A percentile compares a stretch with the other conserved stretches of the same genome.
phyloP scores from a whole-genome alignment of 352 stramenopile species.

The Pythium graminicola region DNA sequence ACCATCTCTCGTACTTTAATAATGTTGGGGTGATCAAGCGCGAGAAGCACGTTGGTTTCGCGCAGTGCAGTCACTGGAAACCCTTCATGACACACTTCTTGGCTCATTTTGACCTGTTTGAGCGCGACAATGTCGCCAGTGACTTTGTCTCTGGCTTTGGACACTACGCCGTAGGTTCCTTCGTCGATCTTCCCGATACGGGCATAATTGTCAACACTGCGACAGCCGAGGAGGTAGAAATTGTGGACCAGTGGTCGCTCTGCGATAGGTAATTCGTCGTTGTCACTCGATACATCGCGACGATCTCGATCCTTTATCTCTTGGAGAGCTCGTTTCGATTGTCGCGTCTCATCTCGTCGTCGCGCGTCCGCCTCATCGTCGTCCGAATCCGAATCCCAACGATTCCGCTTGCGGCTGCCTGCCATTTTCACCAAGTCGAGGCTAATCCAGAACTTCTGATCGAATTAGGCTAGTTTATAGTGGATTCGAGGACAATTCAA shows the following conservation, averaged over 20 bases:
- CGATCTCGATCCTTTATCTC: not conserved
- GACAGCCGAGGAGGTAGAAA: conserved; percentile 83
- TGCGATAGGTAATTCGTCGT: not conserved
- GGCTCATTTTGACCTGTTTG: conserved; percentile 87
- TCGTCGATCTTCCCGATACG: conserved; percentile 92
- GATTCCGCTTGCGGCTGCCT: conserved; percentile 41
- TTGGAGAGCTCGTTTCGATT: not conserved
- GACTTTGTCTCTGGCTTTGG: conserved; percentile 87
- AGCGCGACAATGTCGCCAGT: conserved; percentile 91
- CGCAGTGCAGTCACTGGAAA: conserved; percentile 82
- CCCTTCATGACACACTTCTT: conserved; percentile 66
- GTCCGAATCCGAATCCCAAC: conserved; percentile 53
- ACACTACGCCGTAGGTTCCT: conserved; percentile 97
- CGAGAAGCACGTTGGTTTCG: conserved; percentile 81
- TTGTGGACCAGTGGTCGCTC: conserved; percentile 36
- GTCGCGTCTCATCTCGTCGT: not conserved
- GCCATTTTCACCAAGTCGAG: too few species aligned
- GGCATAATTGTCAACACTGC: conserved; percentile 94
- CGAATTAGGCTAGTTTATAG: not conserved
- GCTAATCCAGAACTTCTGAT: too few species aligned
- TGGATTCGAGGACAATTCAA: conserved; percentile 4
- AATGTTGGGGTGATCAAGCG: conserved; percentile 83
- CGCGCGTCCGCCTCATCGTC: conserved; percentile 23
- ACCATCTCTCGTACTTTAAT: conserved; percentile 86
- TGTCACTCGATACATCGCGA: not conserved